These are phyloP conservation scores for Beauveria australis DNA, from an alignment of 2,329 filamentous ascomycete species.

Conservation along the genomic window DNA sequence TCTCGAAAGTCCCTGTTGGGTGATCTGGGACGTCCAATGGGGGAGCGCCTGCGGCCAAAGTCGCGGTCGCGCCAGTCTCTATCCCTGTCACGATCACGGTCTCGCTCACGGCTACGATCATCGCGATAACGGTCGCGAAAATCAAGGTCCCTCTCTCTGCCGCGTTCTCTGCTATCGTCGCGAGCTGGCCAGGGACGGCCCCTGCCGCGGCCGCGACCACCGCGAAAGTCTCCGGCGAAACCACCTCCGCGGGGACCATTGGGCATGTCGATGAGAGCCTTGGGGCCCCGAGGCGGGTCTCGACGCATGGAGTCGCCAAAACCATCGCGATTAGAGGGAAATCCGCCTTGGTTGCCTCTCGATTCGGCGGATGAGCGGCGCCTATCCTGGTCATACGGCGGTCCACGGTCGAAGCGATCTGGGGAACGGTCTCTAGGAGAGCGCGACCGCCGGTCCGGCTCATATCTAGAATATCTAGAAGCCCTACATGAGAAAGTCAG, in stretches of 20 bases:
- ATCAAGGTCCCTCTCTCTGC: slow-evolving; percentile 52
- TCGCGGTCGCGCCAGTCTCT: slow-evolving; percentile 36
- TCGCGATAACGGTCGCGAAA: slow-evolving; percentile 53
- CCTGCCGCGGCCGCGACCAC: slow-evolving; percentile 44
- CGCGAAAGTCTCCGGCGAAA: slow-evolving; percentile 56
- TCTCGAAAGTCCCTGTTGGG: slow-evolving; percentile 62
- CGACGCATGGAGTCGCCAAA: slow-evolving; percentile 49
- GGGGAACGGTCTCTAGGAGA: slow-evolving; percentile 63
- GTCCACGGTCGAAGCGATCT: slow-evolving; percentile 51
- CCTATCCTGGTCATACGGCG: slow-evolving; percentile 58
- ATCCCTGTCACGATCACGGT: slow-evolving; percentile 47
- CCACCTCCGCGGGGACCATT: slow-evolving; percentile 54
- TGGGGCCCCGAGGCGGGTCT: slow-evolving; percentile 75
- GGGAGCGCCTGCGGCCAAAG: slow-evolving; percentile 46
- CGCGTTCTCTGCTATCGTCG: slow-evolving; percentile 54
- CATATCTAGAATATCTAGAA: slow-evolving; percentile 53
- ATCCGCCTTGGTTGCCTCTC: slow-evolving; percentile 48
- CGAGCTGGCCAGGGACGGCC: slow-evolving; percentile 48
- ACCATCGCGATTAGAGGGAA: slow-evolving; percentile 49
- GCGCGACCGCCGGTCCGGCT: slow-evolving; percentile 55
- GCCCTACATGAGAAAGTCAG: slow-evolving; percentile 28
- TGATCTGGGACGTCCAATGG: slow-evolving; percentile 51
- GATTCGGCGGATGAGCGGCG: slow-evolving; percentile 57
- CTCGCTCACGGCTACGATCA: slow-evolving; percentile 51
- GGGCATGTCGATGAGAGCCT: slow-evolving; percentile 65